Evolutionary conservation across 176 grass and related monocot genomes (phyloP).

Genomic region (Phoenix dactylifera): DNA sequence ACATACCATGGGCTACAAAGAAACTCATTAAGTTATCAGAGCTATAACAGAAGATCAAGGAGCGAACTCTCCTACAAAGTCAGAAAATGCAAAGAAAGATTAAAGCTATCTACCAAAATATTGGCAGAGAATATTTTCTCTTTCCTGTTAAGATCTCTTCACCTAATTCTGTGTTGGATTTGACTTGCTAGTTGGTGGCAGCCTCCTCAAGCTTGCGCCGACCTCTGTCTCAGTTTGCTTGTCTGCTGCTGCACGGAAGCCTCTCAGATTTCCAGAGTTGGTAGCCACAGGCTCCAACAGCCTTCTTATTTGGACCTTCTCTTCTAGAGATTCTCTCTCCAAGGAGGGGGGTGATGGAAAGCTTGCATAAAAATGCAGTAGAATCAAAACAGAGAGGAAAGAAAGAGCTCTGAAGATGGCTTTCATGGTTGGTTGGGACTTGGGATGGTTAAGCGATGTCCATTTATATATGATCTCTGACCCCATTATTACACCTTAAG

Average conservation of each 20-base stretch:
- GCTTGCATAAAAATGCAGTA: conserved; percentile 14
- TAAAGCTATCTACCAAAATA: conserved; percentile 13
- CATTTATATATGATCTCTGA: conserved; percentile 19
- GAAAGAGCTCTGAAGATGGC: conserved; percentile 19
- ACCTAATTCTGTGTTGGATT: conserved; percentile 42
- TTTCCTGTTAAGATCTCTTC: background rate
- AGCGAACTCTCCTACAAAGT: background rate
- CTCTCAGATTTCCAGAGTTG: conserved; percentile 6
- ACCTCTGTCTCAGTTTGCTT: conserved; percentile 19
- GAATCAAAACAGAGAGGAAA: conserved; percentile 20
- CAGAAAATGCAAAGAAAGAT: conserved; percentile 2
- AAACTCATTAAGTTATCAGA: no score
- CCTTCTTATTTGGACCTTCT: conserved; percentile 13
- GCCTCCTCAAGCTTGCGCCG: conserved; percentile 26
- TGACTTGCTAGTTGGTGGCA: conserved; percentile 19
- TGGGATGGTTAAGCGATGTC: conserved; percentile 5
- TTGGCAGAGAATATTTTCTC: background rate
- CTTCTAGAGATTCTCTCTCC: background rate
- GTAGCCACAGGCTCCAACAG: conserved; percentile 9
- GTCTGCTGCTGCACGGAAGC: conserved; percentile 11
- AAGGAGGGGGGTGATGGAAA: conserved; percentile 7
- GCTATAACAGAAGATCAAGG: no score
- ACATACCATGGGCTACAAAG: no score
- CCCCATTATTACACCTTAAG: background rate
- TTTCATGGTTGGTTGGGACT: conserved; percentile 19